phyloP scores from a whole-genome alignment of 2,329 filamentous ascomycete genomes.

The Myriosclerotinia scirpicola region DNA sequence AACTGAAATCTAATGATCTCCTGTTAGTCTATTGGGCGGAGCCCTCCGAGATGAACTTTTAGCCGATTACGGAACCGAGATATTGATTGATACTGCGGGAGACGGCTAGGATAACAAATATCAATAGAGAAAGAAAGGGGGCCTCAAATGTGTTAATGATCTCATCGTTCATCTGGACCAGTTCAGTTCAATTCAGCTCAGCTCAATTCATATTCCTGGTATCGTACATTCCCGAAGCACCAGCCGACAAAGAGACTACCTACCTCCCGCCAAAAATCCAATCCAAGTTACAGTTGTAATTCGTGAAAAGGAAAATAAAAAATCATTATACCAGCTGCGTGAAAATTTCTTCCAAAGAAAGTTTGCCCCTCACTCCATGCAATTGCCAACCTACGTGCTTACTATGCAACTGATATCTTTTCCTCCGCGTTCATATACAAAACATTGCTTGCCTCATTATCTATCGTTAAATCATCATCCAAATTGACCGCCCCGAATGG shows the following conservation, averaged over 20 bases:
- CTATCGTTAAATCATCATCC: slow-evolving; percentile 37
- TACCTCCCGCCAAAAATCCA: neutral
- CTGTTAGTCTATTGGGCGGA: slow-evolving; percentile 7
- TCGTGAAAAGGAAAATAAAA: neutral
- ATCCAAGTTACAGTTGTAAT: neutral
- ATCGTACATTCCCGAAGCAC: slow-evolving; percentile 10
- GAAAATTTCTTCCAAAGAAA: slow-evolving; percentile 3
- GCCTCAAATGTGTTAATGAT: neutral
- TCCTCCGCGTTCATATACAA: slow-evolving; percentile 20
- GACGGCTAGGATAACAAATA: neutral
- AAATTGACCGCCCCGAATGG: slow-evolving; percentile 27
- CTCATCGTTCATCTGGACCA: neutral
- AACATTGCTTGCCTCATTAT: slow-evolving; percentile 19
- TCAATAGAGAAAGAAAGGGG: neutral
- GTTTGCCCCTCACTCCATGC: slow-evolving; percentile 2
- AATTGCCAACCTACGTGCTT: slow-evolving; percentile 15
- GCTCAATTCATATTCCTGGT: neutral
- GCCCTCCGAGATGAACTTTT: slow-evolving; percentile 8
- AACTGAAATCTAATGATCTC: neutral
- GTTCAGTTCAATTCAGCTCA: neutral
- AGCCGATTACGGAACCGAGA: slow-evolving; percentile 15
- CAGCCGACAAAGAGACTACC: neutral
- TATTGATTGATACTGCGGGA: neutral
- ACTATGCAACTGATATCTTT: slow-evolving; percentile 18
- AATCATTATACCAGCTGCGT: neutral